Percentiles rank a stretch among this genome's conserved stretches.
Conservation (phyloP, 768 basidiomycete species). For the Pleurotus pulmonarius region DNA sequence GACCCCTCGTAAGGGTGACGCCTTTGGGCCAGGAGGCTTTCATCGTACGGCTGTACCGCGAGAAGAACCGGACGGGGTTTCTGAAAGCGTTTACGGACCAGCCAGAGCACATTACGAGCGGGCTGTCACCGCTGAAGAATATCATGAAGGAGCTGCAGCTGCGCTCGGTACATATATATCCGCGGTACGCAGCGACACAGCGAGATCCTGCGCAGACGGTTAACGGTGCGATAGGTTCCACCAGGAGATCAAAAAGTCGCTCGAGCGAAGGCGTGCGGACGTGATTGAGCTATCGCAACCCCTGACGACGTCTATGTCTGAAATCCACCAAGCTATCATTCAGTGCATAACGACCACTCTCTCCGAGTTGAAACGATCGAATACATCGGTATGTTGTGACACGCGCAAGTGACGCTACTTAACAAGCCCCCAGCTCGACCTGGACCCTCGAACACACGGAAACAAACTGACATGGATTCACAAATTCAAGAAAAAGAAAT, state of each 20-base stretch:
- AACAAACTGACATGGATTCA: slow-evolving; percentile 22
- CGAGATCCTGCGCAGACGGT: not conserved
- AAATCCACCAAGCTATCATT: slow-evolving; percentile 88
- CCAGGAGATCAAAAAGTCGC: slow-evolving; percentile 75
- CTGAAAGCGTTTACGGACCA: slow-evolving; percentile 97
- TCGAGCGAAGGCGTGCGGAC: slow-evolving; percentile 83
- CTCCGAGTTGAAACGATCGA: slow-evolving; percentile 84
- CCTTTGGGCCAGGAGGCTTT: slow-evolving; percentile 87
- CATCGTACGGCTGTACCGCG: slow-evolving; percentile 85
- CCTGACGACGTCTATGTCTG: slow-evolving; percentile 82
- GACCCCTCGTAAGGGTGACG: slow-evolving; percentile 58
- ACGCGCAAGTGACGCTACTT: not conserved
- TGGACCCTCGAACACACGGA: too few relatives aligned
- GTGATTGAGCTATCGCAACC: slow-evolving; percentile 89
- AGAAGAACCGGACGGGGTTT: slow-evolving; percentile 88
- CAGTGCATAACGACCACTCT: slow-evolving; percentile 93
- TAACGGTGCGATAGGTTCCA: slow-evolving; percentile 63
- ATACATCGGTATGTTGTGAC: slow-evolving; percentile 52
- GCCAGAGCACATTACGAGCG: slow-evolving; percentile 91
- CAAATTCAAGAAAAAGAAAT: too few relatives aligned
- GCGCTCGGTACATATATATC: slow-evolving; percentile 87
- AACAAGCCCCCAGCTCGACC: slow-evolving; percentile 63
- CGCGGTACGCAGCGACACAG: slow-evolving; percentile 50
- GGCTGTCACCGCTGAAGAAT: slow-evolving; percentile 85
- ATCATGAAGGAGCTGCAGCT: slow-evolving; percentile 93